A percentile compares a stretch with the other conserved stretches of the same genome.
Evolutionary conservation across 345 rosid species (phyloP).

Genomic region (Linum trigynum): DNA sequence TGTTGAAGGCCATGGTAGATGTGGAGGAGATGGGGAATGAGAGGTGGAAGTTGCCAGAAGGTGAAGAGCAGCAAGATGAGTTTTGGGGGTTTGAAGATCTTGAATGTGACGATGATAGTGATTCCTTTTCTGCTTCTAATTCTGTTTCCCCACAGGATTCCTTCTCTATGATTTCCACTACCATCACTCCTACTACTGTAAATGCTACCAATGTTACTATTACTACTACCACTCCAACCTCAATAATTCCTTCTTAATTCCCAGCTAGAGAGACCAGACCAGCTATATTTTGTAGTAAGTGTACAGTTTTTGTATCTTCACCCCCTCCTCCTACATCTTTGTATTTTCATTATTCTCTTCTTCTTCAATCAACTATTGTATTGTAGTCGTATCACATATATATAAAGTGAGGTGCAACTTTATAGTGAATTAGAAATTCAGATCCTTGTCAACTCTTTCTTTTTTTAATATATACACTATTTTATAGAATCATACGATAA

Average conservation of each 20-base stretch:
- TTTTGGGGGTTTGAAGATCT: slow-evolving; percentile 90
- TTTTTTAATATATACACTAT: too few relatives aligned
- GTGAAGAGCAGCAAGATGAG: slow-evolving; percentile 56
- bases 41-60: slow-evolving; percentile 77
- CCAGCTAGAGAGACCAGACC: not conserved
- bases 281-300: not conserved
- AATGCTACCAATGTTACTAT: too few relatives aligned
- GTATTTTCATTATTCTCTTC: too few relatives aligned
- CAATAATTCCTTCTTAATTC: not conserved
- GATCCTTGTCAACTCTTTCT: too few relatives aligned
- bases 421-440: too few relatives aligned
- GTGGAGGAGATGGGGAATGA: slow-evolving; percentile 45
- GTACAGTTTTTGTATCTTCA: not conserved
- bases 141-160: slow-evolving; percentile 37
- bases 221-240: not conserved
- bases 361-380: too few relatives aligned
- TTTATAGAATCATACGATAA: too few relatives aligned
- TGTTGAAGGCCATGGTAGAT: slow-evolving; percentile 51
- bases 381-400: too few relatives aligned
- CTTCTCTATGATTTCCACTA: slow-evolving; percentile 23
- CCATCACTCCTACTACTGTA: not conserved
- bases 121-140: slow-evolving; percentile 18
- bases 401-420: too few relatives aligned
- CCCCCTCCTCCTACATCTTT: too few relatives aligned
- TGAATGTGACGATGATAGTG: slow-evolving; percentile 46